Evolutionary conservation across 257 asterid species (phyloP).

Genomic region (Nemophila menziesii): DNA sequence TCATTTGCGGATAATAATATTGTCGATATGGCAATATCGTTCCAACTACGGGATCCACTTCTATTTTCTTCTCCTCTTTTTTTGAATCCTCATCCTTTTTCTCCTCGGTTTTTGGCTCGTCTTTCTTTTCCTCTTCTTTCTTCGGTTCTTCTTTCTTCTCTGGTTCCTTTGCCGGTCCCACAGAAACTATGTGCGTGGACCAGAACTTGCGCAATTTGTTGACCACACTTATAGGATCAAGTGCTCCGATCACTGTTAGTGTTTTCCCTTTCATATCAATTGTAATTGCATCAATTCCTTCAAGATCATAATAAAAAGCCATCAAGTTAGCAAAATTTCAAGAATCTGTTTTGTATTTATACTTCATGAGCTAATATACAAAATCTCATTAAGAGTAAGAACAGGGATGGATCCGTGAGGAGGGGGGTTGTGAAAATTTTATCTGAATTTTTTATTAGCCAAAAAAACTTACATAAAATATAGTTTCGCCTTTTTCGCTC

Average conservation of each 20-base stretch:
- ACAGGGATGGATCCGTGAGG: neutral
- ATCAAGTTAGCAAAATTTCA: neutral
- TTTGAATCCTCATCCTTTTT: slow-evolving; percentile 22
- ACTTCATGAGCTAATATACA: neutral
- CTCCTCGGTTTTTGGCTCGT: slow-evolving; percentile 34
- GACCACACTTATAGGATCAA: slow-evolving; percentile 68
- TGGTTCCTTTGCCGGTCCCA: slow-evolving; percentile 73
- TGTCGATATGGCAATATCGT: slow-evolving; percentile 36
- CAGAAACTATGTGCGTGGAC: slow-evolving; percentile 49
- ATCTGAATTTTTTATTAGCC: neutral
- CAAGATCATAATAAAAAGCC: neutral
- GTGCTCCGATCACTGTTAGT: slow-evolving; percentile 61
- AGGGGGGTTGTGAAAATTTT: neutral
- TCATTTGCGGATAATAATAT: slow-evolving; percentile 32
- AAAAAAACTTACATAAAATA: too few relatives aligned
- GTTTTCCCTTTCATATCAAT: slow-evolving; percentile 67
- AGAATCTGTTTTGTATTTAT: neutral
- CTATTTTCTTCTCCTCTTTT: slow-evolving; percentile 25
- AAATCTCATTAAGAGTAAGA: neutral
- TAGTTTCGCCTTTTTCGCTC: too few relatives aligned
- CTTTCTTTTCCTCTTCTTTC: slow-evolving; percentile 71
- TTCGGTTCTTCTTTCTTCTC: slow-evolving; percentile 78
- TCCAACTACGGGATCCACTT: slow-evolving; percentile 22
- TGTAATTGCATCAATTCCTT: slow-evolving; percentile 66
- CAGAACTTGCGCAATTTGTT: slow-evolving; percentile 66